These are phyloP conservation scores for Ceratocystis albifundus DNA, from an alignment of 2,329 filamentous ascomycete genomes.

Conservation along the genomic window DNA sequence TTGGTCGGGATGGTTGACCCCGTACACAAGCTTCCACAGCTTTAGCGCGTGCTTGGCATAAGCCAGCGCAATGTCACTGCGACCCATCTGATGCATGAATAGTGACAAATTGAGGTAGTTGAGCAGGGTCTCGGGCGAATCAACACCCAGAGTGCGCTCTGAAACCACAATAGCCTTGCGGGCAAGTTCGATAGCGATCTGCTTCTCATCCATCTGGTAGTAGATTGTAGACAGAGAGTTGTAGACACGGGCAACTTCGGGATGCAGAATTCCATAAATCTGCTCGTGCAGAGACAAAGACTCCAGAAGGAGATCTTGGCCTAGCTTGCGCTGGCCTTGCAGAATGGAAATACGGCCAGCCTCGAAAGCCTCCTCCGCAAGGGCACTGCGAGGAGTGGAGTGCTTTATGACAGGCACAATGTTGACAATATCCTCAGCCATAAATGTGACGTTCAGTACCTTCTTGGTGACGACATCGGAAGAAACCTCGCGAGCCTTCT, in stretches of 20 bases:
- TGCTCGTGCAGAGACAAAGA: conserved; percentile 94
- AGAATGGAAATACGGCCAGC: conserved; percentile 92
- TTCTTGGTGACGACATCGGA: conserved; percentile 36
- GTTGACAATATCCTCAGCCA: conserved; percentile 76
- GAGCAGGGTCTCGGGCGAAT: conserved; percentile 85
- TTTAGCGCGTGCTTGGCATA: conserved; percentile 89
- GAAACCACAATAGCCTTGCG: conserved; percentile 94
- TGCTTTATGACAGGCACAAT: conserved; percentile 93
- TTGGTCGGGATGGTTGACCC: conserved; percentile 83
- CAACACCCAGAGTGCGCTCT: conserved; percentile 84
- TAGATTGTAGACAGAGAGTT: conserved; percentile 91
- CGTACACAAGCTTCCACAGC: conserved; percentile 95
- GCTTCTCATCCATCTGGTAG: conserved; percentile 96
- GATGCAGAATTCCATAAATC: conserved; percentile 94
- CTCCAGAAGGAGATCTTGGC: conserved; percentile 90
- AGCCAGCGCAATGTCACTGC: conserved; percentile 74
- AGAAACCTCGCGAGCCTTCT: conserved; percentile 45
- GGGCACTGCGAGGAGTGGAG: conserved; percentile 74
- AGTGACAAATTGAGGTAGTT: conserved; percentile 93
- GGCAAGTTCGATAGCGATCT: conserved; percentile 84
- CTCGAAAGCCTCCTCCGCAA: conserved; percentile 92
- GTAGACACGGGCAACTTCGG: conserved; percentile 90
- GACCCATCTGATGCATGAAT: conserved; percentile 84
- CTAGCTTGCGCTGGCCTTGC: conserved; percentile 88
- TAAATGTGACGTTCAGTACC: conserved; percentile 51